Base-by-base conservation (phyloP, 164 flowering plant genomes). In the Kingdonia uniflora region DNA sequence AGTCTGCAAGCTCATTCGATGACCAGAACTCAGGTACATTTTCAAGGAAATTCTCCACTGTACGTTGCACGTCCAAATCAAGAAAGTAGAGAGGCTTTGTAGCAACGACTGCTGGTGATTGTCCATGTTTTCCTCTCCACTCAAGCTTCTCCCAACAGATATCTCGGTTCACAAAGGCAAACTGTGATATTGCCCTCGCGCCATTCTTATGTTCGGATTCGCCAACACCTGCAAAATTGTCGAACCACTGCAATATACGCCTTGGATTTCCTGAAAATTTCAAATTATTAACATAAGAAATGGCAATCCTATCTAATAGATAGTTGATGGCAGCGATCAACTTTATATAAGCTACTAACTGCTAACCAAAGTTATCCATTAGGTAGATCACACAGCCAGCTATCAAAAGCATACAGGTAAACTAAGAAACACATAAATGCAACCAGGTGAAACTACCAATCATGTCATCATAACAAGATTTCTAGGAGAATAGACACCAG, bases 111-210 rank as follows among this genome's bases (percentile, higher is more conserved):
- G 95, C 98, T 55, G 98, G 98, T 44, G 96, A 85, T 41, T 92
- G 96, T 54, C 98, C 98, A 63, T 85, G 98, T 61, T 82, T 92
- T 24, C 98, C 98, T 61, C 69, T 82, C 98, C 98, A 92, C 68
- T 80, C 95, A 46, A 92, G 95, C 69, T 88, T 96, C 68, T 86
- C 98, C 98, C 98, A 92, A 64, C 96, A 92, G 40, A 76, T 79
- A 63, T 88, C 94, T 19, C 96, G 76, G 69, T 92, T 84, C 54
- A 80, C 66, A 65, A 92, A 92, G 22, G 98, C 84, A 74, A 79
- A 92, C 54, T 84, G 85, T 6, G 94, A 78, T 41, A 92, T 42
- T 48, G 96, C 95, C 69, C 76, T 85, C 1, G 95, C 87, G 56
- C 98, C 98, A 58, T 77, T 84, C 49, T 73, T 64, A 44, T 80